Evolutionary conservation across 2,329 filamentous ascomycete species (phyloP).

Genomic region (Ophiostoma fasciatum): DNA sequence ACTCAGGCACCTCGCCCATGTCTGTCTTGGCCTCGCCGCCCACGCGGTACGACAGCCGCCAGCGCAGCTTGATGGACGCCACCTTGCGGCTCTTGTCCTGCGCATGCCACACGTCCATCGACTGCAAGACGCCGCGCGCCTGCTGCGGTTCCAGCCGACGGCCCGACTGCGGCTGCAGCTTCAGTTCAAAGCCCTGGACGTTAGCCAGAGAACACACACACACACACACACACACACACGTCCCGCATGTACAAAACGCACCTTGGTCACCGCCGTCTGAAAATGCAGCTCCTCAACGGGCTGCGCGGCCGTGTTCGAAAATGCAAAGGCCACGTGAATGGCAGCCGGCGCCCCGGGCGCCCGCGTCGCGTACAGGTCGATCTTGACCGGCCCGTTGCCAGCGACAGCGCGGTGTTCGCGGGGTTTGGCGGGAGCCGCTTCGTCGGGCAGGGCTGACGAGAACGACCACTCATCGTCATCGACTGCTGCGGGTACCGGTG

Average conservation of each 20-base stretch:
- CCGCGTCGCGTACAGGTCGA: conserved; percentile 58
- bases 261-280: conserved; percentile 87
- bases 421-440: conserved; percentile 30
- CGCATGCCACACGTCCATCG: conserved; percentile 59
- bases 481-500: conserved; percentile 17
- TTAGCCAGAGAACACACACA: not conserved
- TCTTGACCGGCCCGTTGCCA: conserved; percentile 53
- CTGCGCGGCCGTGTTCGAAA: conserved; percentile 65
- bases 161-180: conserved; percentile 74
- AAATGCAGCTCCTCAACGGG: conserved; percentile 71
- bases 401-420: conserved; percentile 50
- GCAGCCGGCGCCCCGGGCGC: conserved; percentile 34
- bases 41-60: conserved; percentile 69
- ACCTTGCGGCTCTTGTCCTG: conserved; percentile 56
- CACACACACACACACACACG: too few species aligned
- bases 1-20: conserved; percentile 69
- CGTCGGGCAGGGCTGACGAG: conserved; percentile 63
- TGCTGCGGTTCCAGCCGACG: conserved; percentile 60
- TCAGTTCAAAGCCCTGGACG: conserved; percentile 58
- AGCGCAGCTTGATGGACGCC: conserved; percentile 72
- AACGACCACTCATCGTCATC: conserved; percentile 94
- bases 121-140: conserved; percentile 62
- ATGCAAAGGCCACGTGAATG: conserved; percentile 60
- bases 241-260: too few species aligned
- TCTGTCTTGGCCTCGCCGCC: conserved; percentile 53